Conservation (phyloP, 108 stramenopile genomes). For the Cyclostephanos invisitatus region DNA sequence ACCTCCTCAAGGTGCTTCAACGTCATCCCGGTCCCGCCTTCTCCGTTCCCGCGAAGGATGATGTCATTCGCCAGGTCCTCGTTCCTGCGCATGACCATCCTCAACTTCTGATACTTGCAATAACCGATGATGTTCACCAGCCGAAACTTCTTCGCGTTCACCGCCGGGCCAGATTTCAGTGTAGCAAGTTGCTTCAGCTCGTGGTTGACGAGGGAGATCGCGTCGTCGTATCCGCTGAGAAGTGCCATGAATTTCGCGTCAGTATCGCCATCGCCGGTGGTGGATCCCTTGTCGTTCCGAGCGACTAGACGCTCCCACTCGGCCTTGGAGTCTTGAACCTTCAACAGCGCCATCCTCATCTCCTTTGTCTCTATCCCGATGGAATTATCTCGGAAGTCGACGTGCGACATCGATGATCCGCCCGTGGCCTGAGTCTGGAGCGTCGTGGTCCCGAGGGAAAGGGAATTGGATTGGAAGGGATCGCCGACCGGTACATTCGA, state of each 20-base stretch:
- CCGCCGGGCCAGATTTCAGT: slow-evolving; percentile 68
- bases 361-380: slow-evolving; percentile 61
- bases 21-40: slow-evolving; percentile 21
- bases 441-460: slow-evolving; percentile 14
- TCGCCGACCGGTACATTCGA: too few relatives aligned
- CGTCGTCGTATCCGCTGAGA: slow-evolving; percentile 77
- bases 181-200: slow-evolving; percentile 51
- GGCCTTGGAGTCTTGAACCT: slow-evolving; percentile 33
- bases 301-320: slow-evolving; percentile 17
- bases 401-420: slow-evolving; percentile 26
- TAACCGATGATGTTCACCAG: slow-evolving; percentile 62
- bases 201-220: slow-evolving; percentile 49
- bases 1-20: slow-evolving; percentile 57
- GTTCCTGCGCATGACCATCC: slow-evolving; percentile 53
- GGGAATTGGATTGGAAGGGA: slow-evolving; percentile 17
- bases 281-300: neutral
- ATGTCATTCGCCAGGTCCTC: slow-evolving; percentile 53
- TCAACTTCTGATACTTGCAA: slow-evolving; percentile 67
- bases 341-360: slow-evolving; percentile 34
- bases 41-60: slow-evolving; percentile 15
- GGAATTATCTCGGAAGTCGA: slow-evolving; percentile 63
- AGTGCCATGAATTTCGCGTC: slow-evolving; percentile 62
- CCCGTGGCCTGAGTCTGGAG: slow-evolving; percentile 17
- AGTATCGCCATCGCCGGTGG: neutral
- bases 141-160: slow-evolving; percentile 69